Base-by-base conservation (phyloP, 768 basidiomycete species). In the Suillus americanus region DNA sequence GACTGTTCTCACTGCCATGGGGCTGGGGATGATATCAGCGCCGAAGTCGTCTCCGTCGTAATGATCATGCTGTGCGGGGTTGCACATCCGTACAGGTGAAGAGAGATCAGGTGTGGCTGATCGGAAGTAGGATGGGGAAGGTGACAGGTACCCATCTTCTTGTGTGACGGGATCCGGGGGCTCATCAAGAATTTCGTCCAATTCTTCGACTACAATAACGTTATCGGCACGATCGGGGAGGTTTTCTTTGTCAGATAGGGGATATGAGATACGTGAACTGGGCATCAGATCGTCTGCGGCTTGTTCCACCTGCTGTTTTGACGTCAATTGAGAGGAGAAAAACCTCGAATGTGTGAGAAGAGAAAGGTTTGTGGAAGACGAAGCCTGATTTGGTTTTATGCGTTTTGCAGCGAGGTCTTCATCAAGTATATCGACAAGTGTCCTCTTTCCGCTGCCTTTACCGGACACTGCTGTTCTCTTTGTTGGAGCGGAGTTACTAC, bases 131-230 rank as follows among this genome's bases (percentile, higher is more conserved):
- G 86, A 86, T 55, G 83, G 77, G 10, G 84, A 77, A 18, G 91
- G 91, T n/a, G 92, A 92, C 61, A 90, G 80, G 75, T 94, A 94
- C 18, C 92, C 92, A 65, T 91, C 91, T 72, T 94, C 92, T 76
- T 92, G 92, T 70, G 81, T 80, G 18, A 91, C 85, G 12, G 68
- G 71, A 60, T 85, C 80, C 40, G 72, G 68, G 54, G 65, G 70
- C 30, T 80, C 73, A 37, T 80, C 76, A 9, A 79, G 77, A 64
- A 84, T 78, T 45, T 78, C 75, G 63, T 82, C 81, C 63, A 78
- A 73, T 60, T 79, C 77, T 25, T 69, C 69, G 48, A 77, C 77
- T 41, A 77, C 78, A 45, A 77, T 75, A 25, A 78, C 77, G 60
- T 79, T 80, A 23, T 79, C 82, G 66, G 74, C 73, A 9, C 77